phyloP scores from a whole-genome alignment of 1,284 basidiomycete genomes.

The Heterobasidion irregulare region DNA sequence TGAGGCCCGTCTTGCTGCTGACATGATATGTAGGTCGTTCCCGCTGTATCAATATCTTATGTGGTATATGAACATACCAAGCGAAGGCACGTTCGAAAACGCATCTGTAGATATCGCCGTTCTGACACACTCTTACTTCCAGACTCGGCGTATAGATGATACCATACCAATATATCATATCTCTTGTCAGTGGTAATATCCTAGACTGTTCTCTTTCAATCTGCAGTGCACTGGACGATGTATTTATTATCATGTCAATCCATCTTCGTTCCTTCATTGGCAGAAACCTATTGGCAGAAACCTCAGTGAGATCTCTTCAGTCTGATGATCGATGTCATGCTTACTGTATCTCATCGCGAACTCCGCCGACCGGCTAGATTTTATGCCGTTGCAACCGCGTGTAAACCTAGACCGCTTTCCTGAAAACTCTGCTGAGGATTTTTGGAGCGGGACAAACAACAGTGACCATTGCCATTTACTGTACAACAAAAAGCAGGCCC shows the following conservation, averaged over 20 bases:
- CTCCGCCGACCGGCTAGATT: too few species aligned
- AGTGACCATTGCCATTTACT: too few species aligned
- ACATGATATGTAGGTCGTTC: slow-evolving; percentile 59
- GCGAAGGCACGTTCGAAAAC: slow-evolving; percentile 45
- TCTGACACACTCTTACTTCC: slow-evolving; percentile 7
- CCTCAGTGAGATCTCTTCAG: too few species aligned
- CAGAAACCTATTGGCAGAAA: too few species aligned
- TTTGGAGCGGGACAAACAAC: too few species aligned
- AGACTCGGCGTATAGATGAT: slow-evolving; percentile 40
- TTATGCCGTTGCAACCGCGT: too few species aligned
- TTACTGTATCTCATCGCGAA: too few species aligned
- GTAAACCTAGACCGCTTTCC: too few species aligned
- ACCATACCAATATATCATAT: slow-evolving; percentile 7
- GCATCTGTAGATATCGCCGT: not conserved
- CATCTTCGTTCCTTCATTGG: too few species aligned
- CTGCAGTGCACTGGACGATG: not conserved
- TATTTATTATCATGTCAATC: not conserved
- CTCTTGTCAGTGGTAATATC: not conserved
- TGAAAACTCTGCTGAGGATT: too few species aligned
- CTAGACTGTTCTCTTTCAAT: not conserved
- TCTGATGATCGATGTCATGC: too few species aligned
- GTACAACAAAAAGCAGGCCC: too few species aligned
- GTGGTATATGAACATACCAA: slow-evolving; percentile 83
- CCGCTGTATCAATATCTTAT: slow-evolving; percentile 92
- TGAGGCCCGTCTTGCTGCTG: slow-evolving; percentile 22